Percentiles rank a stretch among this genome's conserved stretches.
Evolutionary conservation across 1,139 yeast species (phyloP).

Genomic region (Sugiyamaella castrensis): DNA sequence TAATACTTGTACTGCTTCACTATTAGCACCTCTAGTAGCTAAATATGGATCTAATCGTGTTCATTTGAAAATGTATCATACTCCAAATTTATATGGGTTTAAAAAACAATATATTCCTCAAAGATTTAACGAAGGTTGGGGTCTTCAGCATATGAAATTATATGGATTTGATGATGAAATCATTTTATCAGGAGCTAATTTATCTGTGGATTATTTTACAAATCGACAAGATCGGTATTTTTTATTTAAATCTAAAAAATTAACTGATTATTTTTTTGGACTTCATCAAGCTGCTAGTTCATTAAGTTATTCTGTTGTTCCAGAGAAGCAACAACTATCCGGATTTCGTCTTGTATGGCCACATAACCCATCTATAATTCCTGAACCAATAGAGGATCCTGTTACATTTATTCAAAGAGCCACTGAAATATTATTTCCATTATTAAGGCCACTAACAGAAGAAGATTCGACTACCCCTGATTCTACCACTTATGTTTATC

Average conservation of each 20-base stretch:
- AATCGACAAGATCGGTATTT: conserved; percentile 94
- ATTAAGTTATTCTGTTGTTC: conserved; percentile 64
- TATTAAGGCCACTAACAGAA: conserved; percentile 38
- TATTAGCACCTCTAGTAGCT: conserved; percentile 64
- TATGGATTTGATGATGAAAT: conserved; percentile 94
- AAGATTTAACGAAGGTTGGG: conserved; percentile 85
- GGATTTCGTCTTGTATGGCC: conserved; percentile 76
- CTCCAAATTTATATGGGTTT: conserved; percentile 78
- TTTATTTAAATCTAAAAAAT: conserved; percentile 52
- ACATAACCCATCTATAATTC: conserved; percentile 53
- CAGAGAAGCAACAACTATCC: conserved; percentile 18
- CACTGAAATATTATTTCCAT: conserved; percentile 53
- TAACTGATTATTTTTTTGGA: conserved; percentile 70
- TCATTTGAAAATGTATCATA: conserved; percentile 79
- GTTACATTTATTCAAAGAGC: conserved; percentile 59
- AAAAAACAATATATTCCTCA: conserved; percentile 67
- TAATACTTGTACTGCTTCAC: conserved; percentile 66
- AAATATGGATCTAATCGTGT: conserved; percentile 68
- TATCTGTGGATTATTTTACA: conserved; percentile 89
- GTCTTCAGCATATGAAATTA: conserved; percentile 95
- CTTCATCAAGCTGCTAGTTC: conserved; percentile 65
- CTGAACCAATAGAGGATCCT: conserved; percentile 66
- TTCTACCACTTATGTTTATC: conserved; percentile 67
- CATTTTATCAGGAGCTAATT: conserved; percentile 85
- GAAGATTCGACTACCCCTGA: background rate